Evolutionary conservation across 2,329 filamentous ascomycete genomes (phyloP), one percentile per base, ranked within the genome.

Genomic region (Coniochaeta sp.): DNA sequence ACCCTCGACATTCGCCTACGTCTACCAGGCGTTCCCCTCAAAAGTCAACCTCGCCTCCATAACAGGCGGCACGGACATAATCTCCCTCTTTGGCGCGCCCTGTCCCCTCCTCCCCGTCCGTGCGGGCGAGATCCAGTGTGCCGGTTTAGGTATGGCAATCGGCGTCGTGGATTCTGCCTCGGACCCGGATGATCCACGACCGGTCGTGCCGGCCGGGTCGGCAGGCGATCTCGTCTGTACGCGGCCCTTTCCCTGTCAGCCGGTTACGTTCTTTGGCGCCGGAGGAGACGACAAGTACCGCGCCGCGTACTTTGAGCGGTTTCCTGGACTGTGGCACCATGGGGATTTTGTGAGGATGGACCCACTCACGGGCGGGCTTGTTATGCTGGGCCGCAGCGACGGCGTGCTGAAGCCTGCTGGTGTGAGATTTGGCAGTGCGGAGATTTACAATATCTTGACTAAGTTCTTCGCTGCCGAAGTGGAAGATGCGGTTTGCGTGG

Each of bases 11-110:
- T 98, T 97, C 74, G 81, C 85, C 61, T 98, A 96, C 69, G 87
- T 97, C 59, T 97, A 98, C 76, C 77, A 83, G 28, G 89, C 89
- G 1, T 96, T 98, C 69, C 91, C 92, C 1, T 69, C 82, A 0
- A 78, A 83, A n/a, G 80, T 98, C 65, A 93, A 97, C 73, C 84
- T 98, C 8, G 91, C 88, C 57, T 96, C 90, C 60, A 98, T 99
- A 69, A 98, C 93, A 0, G 95, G 95, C 40, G 95, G 93, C 57
- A 98, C 93, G 3, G 95, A 99, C 71, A 98, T 98, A 67, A 91
- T 98, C 65, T 96, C 93, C 0, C 84, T 98, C 36, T 99, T 98
- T 69, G 93, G 93, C 50, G 88, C 91, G 0, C 90, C 92, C 0
- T 93, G 89, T 60, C 89, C 89, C 0, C 79, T 93, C 4, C 78